These are phyloP conservation scores for Dioscorea dumetorum DNA, from an alignment of 106 monocot species.

Conservation along the genomic window DNA sequence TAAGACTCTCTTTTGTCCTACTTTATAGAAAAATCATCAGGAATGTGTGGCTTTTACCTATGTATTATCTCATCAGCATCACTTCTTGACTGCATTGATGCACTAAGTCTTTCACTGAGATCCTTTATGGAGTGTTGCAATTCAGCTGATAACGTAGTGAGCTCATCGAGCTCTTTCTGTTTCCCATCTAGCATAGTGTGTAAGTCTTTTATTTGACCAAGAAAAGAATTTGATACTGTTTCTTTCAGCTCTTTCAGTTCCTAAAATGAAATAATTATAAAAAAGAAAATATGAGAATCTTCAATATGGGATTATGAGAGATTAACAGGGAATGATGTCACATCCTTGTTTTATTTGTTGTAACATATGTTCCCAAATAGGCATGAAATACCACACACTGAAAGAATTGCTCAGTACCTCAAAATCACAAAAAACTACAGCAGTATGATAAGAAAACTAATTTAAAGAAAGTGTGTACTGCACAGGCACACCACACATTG, in stretches of 20 bases:
- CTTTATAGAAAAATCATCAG: not conserved
- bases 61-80: conserved; percentile 92
- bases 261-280: conserved; percentile 21
- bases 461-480: too few species aligned
- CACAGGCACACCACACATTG: too few species aligned
- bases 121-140: conserved; percentile 54
- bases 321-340: too few species aligned
- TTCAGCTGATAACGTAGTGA: conserved; percentile 25
- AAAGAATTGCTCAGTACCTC: too few species aligned
- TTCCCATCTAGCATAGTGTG: conserved; percentile 38
- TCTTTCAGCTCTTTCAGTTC: conserved; percentile 75
- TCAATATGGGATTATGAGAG: not conserved
- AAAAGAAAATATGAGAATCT: not conserved
- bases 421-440: too few species aligned
- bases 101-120: conserved; percentile 74
- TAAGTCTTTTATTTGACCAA: conserved; percentile 66
- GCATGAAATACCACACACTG: too few species aligned
- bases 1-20: not conserved
- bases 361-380: too few species aligned
- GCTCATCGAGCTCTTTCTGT: conserved; percentile 51
- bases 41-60: conserved; percentile 35
- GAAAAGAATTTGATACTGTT: conserved; percentile 49
- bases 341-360: too few species aligned
- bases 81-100: conserved; percentile 72
- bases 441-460: too few species aligned